Base-by-base conservation (phyloP, 2,329 filamentous ascomycete genomes). In the Parascedosporium putredinis region DNA sequence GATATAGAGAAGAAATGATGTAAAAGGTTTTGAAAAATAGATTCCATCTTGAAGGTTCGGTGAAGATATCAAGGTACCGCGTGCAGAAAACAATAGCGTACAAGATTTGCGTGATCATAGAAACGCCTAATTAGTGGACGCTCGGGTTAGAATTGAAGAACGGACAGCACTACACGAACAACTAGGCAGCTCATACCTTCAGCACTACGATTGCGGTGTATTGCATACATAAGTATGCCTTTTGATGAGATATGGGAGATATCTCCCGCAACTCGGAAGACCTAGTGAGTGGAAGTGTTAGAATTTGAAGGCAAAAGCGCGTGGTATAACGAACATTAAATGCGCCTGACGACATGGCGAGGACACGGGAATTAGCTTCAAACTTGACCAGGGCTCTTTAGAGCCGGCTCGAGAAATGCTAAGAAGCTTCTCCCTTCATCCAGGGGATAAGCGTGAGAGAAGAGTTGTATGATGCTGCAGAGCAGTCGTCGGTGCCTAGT, bases 11-110 rank as follows among this genome's bases (percentile, higher is more conserved):
- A 4, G 86, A 87, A 3, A 78, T 60, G 53, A 95, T 85, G 68
- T 95, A 97, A 68, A 94, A 88, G 54, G 93, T 75, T 73, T 96
- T 96, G 66, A 96, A 85, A 52, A 85, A 72, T 56, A 84, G 78
- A 67, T 93, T 91, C 80, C 86, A 93, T 52, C 58, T 55, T 23
- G 64, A 68, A 8, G 60, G 62, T 59, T 78, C 74, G 6, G 55
- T 60, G 63, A 94, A 88, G 55, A 96, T 71, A 63, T 96, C 87
- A 55, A 91, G 78, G 67, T 97, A 97, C 53, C 91, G 81, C 4
- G 88, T 83, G 60, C 83, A 73, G 69, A 96, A 97, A 51, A 97
- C 90, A 55, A 84, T 64, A 50, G 84, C 81, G 69, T 97, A 97
- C 56, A 96, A 81, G 50, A 83, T 76, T 67, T 97, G 91, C 1